These are phyloP conservation scores for Candida multigemmis DNA, from an alignment of 805 yeast species.

Conservation along the genomic window DNA sequence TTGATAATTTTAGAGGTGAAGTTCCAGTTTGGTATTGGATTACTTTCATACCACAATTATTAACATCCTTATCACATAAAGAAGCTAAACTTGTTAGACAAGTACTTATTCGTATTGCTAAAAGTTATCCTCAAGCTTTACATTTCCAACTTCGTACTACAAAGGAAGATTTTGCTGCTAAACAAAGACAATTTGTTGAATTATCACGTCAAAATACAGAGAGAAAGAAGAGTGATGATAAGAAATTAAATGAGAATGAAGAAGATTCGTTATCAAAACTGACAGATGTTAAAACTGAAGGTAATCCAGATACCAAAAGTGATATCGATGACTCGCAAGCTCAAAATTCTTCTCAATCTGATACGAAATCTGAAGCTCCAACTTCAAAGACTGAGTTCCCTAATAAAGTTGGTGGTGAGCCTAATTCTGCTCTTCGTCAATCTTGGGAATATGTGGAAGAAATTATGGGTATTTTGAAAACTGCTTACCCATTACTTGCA, in stretches of 20 bases:
- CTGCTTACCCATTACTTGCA: constrained; percentile 92
- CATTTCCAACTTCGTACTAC: constrained; percentile 95
- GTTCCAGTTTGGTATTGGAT: constrained; percentile 99
- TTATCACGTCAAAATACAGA: constrained; percentile 13
- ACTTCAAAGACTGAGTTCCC: constrained; percentile 1
- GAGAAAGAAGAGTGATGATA: constrained; percentile 1
- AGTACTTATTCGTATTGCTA: constrained; percentile 85
- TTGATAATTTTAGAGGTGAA: constrained; percentile 89
- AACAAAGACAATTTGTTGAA: constrained; percentile 63
- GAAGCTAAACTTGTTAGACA: constrained; percentile 88
- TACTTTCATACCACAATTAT: constrained; percentile 88
- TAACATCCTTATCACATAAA: constrained; percentile 81
- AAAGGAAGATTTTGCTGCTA: constrained; percentile 83
- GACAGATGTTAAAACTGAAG: constrained; percentile 3
- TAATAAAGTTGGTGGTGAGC: not conserved
- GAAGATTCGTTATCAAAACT: constrained; percentile 2
- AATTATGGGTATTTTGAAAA: constrained; percentile 88
- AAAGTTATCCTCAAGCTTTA: constrained; percentile 93
- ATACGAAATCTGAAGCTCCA: constrained; percentile 3
- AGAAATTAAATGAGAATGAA: constrained; percentile 1
- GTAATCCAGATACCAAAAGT: constrained; percentile 1
- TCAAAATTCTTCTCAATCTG: constrained; percentile 1
- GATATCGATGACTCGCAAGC: constrained; percentile 1
- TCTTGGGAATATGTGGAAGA: constrained; percentile 94
- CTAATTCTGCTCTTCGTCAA: constrained; percentile 32